Evolutionary conservation across 2,329 filamentous ascomycete genomes (phyloP).

Genomic region (Aspergillus terreus): DNA sequence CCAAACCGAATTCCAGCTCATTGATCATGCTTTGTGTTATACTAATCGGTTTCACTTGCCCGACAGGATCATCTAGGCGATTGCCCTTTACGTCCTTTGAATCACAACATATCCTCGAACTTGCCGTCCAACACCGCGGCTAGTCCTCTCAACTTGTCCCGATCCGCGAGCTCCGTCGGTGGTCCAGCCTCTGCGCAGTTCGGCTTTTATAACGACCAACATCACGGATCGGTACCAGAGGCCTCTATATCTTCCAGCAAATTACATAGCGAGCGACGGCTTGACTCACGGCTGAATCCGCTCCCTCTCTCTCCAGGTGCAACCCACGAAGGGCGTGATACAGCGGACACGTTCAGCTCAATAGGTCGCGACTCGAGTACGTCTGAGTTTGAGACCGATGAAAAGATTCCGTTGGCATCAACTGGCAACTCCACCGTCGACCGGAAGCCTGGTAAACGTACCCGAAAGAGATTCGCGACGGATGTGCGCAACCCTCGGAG

Average conservation of each 20-base stretch:
- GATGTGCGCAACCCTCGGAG: slow-evolving; percentile 6
- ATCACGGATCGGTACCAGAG: not conserved
- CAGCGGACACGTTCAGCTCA: not conserved
- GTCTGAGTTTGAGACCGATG: too few relatives aligned
- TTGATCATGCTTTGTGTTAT: not conserved
- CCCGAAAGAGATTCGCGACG: not conserved
- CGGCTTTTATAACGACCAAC: not conserved
- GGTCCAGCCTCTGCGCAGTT: not conserved
- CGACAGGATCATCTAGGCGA: slow-evolving; percentile 7
- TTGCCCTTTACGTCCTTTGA: not conserved
- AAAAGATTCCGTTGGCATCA: too few relatives aligned
- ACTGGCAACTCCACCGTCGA: too few relatives aligned
- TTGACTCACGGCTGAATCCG: slow-evolving; percentile 14
- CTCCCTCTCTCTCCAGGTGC: slow-evolving; percentile 2
- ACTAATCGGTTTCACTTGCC: not conserved
- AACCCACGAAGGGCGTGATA: not conserved
- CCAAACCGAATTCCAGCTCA: not conserved
- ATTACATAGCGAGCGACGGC: slow-evolving; percentile 13
- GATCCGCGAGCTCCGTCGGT: slow-evolving; percentile 2
- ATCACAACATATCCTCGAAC: not conserved
- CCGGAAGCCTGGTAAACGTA: not conserved
- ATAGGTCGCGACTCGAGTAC: too few relatives aligned
- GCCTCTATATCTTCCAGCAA: slow-evolving; percentile 7
- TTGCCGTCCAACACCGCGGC: slow-evolving; percentile 5
- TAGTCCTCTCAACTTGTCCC: not conserved